Conservation (phyloP, 2,329 filamentous ascomycete species). For the Diaporthe australafricana region DNA sequence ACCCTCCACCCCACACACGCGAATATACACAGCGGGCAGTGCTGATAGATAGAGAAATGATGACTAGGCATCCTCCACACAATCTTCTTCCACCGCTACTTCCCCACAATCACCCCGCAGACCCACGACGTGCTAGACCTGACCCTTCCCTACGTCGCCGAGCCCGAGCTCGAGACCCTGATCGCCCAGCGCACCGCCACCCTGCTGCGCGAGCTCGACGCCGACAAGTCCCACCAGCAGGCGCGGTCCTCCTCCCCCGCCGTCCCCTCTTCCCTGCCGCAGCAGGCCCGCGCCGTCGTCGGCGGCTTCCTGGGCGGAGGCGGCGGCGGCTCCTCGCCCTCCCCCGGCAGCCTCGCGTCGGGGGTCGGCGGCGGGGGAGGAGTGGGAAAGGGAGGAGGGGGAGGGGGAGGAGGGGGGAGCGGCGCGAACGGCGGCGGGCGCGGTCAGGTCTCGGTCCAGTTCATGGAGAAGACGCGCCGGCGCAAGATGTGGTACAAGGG, state of each 20-base stretch:
- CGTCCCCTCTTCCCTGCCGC: slow-evolving; percentile 35
- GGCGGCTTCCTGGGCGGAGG: slow-evolving; percentile 33
- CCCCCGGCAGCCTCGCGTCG: not conserved
- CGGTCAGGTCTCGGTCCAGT: slow-evolving; percentile 87
- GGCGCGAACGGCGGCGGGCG: slow-evolving; percentile 62
- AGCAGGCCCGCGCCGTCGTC: slow-evolving; percentile 33
- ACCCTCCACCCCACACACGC: not conserved
- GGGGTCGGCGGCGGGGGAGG: slow-evolving; percentile 28
- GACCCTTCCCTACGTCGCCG: slow-evolving; percentile 88
- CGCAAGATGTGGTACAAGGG: slow-evolving; percentile 82
- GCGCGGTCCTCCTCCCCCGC: slow-evolving; percentile 35
- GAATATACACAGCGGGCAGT: slow-evolving; percentile 30
- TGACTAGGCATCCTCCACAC: slow-evolving; percentile 88
- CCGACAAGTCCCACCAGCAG: slow-evolving; percentile 55
- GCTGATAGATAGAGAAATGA: slow-evolving; percentile 20
- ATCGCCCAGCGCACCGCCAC: slow-evolving; percentile 88
- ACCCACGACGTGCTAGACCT: slow-evolving; percentile 92
- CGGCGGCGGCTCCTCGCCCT: not conserved
- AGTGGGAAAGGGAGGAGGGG: slow-evolving; percentile 37
- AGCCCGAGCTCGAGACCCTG: slow-evolving; percentile 90
- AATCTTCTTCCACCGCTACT: slow-evolving; percentile 99
- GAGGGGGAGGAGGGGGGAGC: not conserved
- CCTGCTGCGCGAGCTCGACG: slow-evolving; percentile 81
- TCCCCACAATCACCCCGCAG: slow-evolving; percentile 84
- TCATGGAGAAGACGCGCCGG: slow-evolving; percentile 87